A percentile compares a stretch with the other conserved stretches of the same genome.
Evolutionary conservation across 805 yeast genomes (phyloP).

Genomic region (Candida broadrunensis): DNA sequence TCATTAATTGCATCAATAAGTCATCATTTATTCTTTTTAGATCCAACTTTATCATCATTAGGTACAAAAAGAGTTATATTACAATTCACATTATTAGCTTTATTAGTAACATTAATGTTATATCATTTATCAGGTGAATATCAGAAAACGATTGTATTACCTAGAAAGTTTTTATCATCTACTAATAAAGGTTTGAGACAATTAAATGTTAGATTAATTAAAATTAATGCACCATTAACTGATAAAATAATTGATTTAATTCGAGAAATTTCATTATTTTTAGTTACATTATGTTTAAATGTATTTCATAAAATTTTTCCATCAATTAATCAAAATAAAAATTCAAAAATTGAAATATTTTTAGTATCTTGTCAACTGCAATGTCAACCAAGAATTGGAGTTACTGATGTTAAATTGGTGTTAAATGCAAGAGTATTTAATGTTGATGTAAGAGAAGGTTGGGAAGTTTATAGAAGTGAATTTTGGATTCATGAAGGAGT

Average conservation of each 20-base stretch:
- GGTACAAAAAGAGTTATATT: conserved; percentile 36
- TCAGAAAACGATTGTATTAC: conserved; percentile 75
- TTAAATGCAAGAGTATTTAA: conserved; percentile 79
- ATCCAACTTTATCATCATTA: conserved; percentile 13
- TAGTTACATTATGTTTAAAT: conserved; percentile 25
- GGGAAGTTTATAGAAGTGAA: conserved; percentile 92
- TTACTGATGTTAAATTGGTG: conserved; percentile 73
- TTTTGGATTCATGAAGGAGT: conserved; percentile 88
- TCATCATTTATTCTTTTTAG: conserved; percentile 34
- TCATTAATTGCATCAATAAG: conserved; percentile 38
- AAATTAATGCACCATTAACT: conserved; percentile 41
- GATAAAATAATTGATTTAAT: conserved; percentile 33
- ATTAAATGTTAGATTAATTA: conserved; percentile 73
- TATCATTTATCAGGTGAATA: conserved; percentile 91
- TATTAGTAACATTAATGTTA: conserved; percentile 64
- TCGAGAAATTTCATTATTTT: conserved; percentile 32
- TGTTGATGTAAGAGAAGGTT: conserved; percentile 82
- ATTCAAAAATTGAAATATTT: conserved; percentile 36
- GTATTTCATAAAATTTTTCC: conserved; percentile 36
- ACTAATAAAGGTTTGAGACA: conserved; percentile 89
- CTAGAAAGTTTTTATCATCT: conserved; percentile 73
- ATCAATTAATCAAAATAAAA: conserved; percentile 23
- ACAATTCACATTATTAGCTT: conserved; percentile 59
- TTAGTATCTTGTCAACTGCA: conserved; percentile 39
- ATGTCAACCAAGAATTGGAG: conserved; percentile 64